These are phyloP conservation scores for Echeveria elegans DNA, from an alignment of 164 flowering plant species.

Conservation along the genomic window DNA sequence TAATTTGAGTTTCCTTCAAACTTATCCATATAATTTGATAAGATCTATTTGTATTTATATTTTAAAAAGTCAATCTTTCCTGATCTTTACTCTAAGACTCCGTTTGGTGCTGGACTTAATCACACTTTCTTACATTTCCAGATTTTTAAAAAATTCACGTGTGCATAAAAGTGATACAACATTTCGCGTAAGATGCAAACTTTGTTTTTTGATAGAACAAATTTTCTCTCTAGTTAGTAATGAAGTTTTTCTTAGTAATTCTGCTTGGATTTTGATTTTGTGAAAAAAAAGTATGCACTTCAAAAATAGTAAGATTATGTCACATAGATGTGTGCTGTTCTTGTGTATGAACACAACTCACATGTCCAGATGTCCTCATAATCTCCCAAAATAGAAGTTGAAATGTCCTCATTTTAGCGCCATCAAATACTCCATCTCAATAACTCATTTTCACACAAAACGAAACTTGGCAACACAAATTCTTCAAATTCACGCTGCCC, in stretches of 20 bases:
- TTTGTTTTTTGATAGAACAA: no score
- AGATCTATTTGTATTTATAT: no score
- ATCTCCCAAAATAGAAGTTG: neutral
- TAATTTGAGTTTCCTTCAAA: no score
- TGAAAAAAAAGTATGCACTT: neutral
- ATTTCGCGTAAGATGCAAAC: no score
- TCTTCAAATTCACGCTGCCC: neutral
- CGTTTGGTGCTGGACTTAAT: no score
- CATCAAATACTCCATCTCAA: neutral
- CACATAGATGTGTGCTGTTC: neutral
- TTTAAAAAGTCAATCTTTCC: no score
- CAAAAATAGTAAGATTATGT: neutral
- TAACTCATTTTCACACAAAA: neutral
- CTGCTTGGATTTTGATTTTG: neutral
- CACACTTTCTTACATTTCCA: no score
- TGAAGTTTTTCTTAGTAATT: neutral
- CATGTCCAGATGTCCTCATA: neutral
- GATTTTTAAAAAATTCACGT: no score
- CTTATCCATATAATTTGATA: no score
- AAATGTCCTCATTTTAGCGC: slow-evolving; percentile 4
- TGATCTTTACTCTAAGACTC: no score
- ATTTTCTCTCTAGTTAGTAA: no score
- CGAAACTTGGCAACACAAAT: neutral
- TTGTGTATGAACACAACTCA: neutral
- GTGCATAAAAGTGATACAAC: no score